Evolutionary conservation across 306 rosid species (phyloP).

Genomic region (Cucurbita maxima): DNA sequence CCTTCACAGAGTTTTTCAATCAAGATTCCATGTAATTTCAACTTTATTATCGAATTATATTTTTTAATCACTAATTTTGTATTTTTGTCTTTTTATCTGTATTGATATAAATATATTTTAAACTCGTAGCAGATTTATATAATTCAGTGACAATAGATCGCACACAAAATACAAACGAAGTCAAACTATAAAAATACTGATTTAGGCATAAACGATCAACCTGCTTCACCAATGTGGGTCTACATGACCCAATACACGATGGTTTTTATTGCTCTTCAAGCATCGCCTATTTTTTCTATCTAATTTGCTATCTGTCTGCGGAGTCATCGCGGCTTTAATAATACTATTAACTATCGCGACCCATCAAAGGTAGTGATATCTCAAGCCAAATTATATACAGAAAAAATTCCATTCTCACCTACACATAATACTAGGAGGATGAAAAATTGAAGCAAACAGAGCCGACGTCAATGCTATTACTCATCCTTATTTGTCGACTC

Average conservation of each 20-base stretch:
- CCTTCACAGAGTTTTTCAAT: neutral
- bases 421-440: neutral
- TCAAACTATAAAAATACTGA: too few species aligned
- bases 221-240: neutral
- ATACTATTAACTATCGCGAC: neutral
- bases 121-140: neutral
- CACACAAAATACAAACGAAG: too few species aligned
- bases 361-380: neutral
- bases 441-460: neutral
- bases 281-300: neutral
- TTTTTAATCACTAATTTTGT: neutral
- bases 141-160: too few species aligned
- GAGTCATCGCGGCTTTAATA: neutral
- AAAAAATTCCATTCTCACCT: neutral
- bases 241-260: too few species aligned
- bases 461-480: constrained; percentile 9
- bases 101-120: neutral
- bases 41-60: neutral
- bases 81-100: neutral
- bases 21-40: neutral
- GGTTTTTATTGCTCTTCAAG: neutral
- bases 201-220: neutral
- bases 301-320: neutral
- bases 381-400: neutral
- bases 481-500: constrained; percentile 54